Conservation (phyloP, 768 basidiomycete genomes). For the Boletus subparvulus region DNA sequence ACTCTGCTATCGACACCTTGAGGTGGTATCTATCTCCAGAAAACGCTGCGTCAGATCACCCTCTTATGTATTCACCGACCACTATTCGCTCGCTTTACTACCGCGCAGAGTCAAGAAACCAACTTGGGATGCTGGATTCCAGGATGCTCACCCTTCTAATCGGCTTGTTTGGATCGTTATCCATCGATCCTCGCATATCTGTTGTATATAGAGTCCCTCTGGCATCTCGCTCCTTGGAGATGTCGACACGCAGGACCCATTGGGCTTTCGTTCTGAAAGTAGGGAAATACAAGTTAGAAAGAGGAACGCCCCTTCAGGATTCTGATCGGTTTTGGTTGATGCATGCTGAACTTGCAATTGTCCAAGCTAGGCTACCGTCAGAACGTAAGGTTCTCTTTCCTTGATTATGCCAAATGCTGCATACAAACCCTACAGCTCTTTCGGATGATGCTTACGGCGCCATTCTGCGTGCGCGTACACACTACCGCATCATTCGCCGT, state of each 20-base stretch:
- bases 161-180: slow-evolving; percentile 51
- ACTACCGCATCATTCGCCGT: slow-evolving; percentile 42
- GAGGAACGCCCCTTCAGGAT: slow-evolving; percentile 34
- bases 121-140: slow-evolving; percentile 36
- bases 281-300: slow-evolving; percentile 42
- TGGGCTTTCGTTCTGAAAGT: slow-evolving; percentile 53
- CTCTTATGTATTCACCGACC: slow-evolving; percentile 27
- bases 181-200: slow-evolving; percentile 30
- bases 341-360: slow-evolving; percentile 42
- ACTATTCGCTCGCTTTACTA: slow-evolving; percentile 42
- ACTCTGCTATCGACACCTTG: slow-evolving; percentile 15
- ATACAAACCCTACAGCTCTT: slow-evolving; percentile 12
- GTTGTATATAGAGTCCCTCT: slow-evolving; percentile 32
- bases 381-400: slow-evolving; percentile 15
- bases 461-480: slow-evolving; percentile 36
- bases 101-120: slow-evolving; percentile 33
- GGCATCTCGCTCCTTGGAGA: slow-evolving; percentile 27
- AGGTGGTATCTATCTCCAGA: slow-evolving; percentile 15
- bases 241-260: slow-evolving; percentile 30
- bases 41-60: slow-evolving; percentile 7
- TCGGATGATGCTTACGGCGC: slow-evolving; percentile 6
- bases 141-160: slow-evolving; percentile 44
- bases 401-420: slow-evolving; percentile 1
- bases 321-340: slow-evolving; percentile 67
- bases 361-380: slow-evolving; percentile 8